A percentile compares a stretch with the other conserved stretches of the same genome.
These are phyloP conservation scores for Penicillium pancosmium DNA, from an alignment of 495 filamentous ascomycete species.

Conservation along the genomic window DNA sequence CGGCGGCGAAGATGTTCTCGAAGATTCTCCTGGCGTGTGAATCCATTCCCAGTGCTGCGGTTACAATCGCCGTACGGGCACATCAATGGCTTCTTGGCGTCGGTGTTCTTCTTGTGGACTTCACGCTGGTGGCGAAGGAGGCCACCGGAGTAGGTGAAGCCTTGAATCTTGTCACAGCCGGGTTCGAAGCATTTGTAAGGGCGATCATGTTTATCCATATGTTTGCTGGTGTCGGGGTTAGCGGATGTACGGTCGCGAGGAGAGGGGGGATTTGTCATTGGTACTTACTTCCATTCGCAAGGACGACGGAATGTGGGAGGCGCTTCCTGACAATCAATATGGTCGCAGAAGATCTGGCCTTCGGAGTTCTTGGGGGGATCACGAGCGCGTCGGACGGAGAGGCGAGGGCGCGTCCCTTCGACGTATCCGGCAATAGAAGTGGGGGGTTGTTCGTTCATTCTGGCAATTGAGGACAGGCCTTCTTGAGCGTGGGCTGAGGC, in stretches of 20 bases:
- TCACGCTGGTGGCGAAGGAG: conserved; percentile 87
- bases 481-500: conserved; percentile 43
- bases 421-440: conserved; percentile 28
- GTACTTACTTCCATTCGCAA: conserved; percentile 89
- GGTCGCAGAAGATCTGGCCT: conserved; percentile 72
- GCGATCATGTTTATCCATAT: conserved; percentile 96
- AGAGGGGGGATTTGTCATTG: not conserved
- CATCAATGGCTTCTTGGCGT: conserved; percentile 77
- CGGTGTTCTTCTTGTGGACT: conserved; percentile 84
- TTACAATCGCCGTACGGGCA: conserved; percentile 88
- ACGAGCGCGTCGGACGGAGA: conserved; percentile 51
- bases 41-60: conserved; percentile 76
- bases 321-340: conserved; percentile 57
- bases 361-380: conserved; percentile 66
- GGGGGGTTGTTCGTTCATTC: conserved; percentile 43
- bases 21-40: conserved; percentile 87
- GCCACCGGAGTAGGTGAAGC: conserved; percentile 92
- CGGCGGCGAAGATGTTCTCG: conserved; percentile 90
- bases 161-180: conserved; percentile 84
- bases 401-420: conserved; percentile 46
- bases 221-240: conserved; percentile 63
- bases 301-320: conserved; percentile 71
- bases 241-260: not conserved
- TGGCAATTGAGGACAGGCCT: conserved; percentile 37
- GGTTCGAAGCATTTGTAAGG: conserved; percentile 80